These are phyloP conservation scores for Catunica adiposa DNA, from an alignment of 2,329 filamentous ascomycete genomes.

Conservation along the genomic window DNA sequence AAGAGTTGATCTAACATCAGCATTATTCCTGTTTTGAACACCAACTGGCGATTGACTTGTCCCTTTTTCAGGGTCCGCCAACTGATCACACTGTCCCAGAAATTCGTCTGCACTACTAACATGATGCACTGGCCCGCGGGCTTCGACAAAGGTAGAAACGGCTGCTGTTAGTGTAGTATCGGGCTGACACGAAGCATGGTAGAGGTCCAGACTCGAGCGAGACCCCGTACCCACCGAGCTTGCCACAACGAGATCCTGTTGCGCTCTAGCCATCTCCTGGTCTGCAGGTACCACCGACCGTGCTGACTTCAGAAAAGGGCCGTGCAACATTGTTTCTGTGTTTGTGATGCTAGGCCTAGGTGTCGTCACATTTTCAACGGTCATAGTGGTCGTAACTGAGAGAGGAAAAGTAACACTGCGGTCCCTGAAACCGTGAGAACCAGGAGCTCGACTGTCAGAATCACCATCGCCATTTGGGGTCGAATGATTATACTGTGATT, in stretches of 20 bases:
- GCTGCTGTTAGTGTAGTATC: not conserved
- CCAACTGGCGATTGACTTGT: not conserved
- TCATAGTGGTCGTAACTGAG: not conserved
- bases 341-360: not conserved
- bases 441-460: not conserved
- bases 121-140: not conserved
- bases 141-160: not conserved
- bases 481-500: not conserved
- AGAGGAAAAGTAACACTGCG: not conserved
- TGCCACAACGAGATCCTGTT: not conserved
- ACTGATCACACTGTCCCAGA: conserved; percentile 12
- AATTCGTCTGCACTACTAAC: conserved; percentile 5
- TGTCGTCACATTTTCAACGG: not conserved
- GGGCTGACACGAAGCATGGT: not conserved
- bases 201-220: not conserved
- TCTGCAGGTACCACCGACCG: conserved; percentile 1
- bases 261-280: not conserved
- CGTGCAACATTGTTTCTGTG: conserved; percentile 14
- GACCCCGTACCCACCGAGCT: not conserved
- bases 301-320: conserved; percentile 3
- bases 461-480: not conserved
- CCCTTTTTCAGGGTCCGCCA: not conserved
- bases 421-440: not conserved
- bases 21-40: conserved; percentile 8
- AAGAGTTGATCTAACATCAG: not conserved